Base-by-base conservation (phyloP, 2,329 filamentous ascomycete genomes). In the Epichloe sibirici region DNA sequence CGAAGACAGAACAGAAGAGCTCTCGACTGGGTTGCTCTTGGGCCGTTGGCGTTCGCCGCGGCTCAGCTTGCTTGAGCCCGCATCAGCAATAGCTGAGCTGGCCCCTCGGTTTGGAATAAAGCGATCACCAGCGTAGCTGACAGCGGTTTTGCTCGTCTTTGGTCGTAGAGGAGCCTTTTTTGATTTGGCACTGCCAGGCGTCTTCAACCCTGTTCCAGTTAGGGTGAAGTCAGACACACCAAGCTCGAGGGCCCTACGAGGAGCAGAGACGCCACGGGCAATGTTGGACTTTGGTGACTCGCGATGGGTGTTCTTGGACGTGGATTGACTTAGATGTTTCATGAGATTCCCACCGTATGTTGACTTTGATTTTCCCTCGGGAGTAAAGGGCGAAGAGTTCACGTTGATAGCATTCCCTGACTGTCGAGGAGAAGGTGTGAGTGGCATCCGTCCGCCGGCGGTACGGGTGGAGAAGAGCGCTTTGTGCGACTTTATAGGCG, bases 211-310 rank as follows among this genome's bases (percentile, higher is more conserved):
- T 51, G 90, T 95, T 57, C 90, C 90, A 50, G 87, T 88, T 62
- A 98, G 77, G 17, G 88, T 82, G 76, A 91, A 97, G 66, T 98
- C 90, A 42, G 90, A 96, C 37, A 95, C 84, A 59, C 89, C 90
- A 42, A 95, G 80, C 70, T 97, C 91, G 40, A 97, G 79, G 46
- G 76, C 79, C 68, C 86, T 88, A 63, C 88, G 86, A 21, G 91
- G 90, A 44, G 88, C 90, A 54, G 83, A 78, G 53, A 81, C 79
- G 43, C 74, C 73, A 58, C 83, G 82, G 59, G 86, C 88, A 68
- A 96, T 96, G 76, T 96, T 97, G 55, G 90, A 96, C 76, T 97
- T 97, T 66, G 90, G 90, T 2, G 91, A 96, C 66, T 93, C 87
- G 49, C 87, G 85, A 68, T 88, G 85, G 42, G 79, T 74, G 42